Evolutionary conservation across 805 yeast genomes (phyloP).

Genomic region (Kuraishia borneana): DNA sequence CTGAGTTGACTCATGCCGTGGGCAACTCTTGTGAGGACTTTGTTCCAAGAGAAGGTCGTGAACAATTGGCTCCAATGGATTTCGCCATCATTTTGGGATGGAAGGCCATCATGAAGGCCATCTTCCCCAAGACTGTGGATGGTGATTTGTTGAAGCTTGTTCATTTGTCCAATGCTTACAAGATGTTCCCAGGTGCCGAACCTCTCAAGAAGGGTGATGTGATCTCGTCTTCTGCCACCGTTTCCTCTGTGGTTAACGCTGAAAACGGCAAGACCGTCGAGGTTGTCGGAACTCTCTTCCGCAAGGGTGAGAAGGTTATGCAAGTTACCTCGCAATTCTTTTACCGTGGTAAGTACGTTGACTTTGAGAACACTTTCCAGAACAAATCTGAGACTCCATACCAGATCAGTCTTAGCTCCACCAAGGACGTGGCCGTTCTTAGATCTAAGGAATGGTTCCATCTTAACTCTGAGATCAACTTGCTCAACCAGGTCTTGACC

Average conservation of each 20-base stretch:
- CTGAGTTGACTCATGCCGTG: slow-evolving; percentile 92
- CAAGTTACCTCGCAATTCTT: slow-evolving; percentile 93
- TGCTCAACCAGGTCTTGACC: slow-evolving; percentile 70
- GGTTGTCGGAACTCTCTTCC: slow-evolving; percentile 79
- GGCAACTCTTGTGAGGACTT: slow-evolving; percentile 97
- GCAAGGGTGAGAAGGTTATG: slow-evolving; percentile 74
- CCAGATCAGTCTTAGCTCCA: slow-evolving; percentile 57
- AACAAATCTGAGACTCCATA: slow-evolving; percentile 80
- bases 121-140: slow-evolving; percentile 92
- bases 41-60: slow-evolving; percentile 77
- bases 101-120: slow-evolving; percentile 96
- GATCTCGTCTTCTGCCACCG: slow-evolving; percentile 72
- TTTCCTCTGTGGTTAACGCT: slow-evolving; percentile 82
- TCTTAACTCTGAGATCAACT: slow-evolving; percentile 55
- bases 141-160: slow-evolving; percentile 93
- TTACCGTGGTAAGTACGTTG: slow-evolving; percentile 86
- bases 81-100: slow-evolving; percentile 97
- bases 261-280: slow-evolving; percentile 93
- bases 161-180: slow-evolving; percentile 90
- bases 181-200: slow-evolving; percentile 83
- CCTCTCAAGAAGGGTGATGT: slow-evolving; percentile 84
- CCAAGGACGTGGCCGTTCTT: slow-evolving; percentile 88
- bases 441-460: slow-evolving; percentile 98
- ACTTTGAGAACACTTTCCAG: slow-evolving; percentile 87
- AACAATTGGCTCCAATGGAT: slow-evolving; percentile 94